A percentile compares a stretch with the other conserved stretches of the same genome.
Evolutionary conservation across 1,139 yeast species (phyloP).

Genomic region (Zhuliangozyma parablackwelliae): DNA sequence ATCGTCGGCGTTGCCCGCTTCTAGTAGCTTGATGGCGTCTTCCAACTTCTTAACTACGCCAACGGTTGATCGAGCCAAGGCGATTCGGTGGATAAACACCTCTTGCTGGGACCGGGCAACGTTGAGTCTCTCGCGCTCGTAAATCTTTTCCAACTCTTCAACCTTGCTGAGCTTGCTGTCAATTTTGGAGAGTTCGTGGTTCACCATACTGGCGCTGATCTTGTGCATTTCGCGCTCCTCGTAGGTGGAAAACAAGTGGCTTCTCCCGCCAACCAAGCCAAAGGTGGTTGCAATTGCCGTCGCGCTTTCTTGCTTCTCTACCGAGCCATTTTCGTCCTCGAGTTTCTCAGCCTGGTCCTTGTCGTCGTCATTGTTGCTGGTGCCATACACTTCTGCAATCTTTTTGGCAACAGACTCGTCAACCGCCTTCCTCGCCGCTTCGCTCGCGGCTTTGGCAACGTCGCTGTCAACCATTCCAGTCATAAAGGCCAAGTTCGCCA

Average conservation of each 20-base stretch:
- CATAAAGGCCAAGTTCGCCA: slow-evolving; percentile 84
- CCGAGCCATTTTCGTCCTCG: slow-evolving; percentile 2
- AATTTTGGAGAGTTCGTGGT: slow-evolving; percentile 68
- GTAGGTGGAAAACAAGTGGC: slow-evolving; percentile 76
- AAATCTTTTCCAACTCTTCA: slow-evolving; percentile 67
- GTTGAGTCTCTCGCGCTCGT: slow-evolving; percentile 73
- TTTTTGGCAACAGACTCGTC: slow-evolving; percentile 45
- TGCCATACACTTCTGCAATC: slow-evolving; percentile 21
- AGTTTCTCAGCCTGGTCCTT: slow-evolving; percentile 29
- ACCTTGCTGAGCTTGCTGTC: slow-evolving; percentile 73
- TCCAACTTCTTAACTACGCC: slow-evolving; percentile 48
- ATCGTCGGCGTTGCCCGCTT: slow-evolving; percentile 13
- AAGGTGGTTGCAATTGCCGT: slow-evolving; percentile 50
- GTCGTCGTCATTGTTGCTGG: slow-evolving; percentile 16
- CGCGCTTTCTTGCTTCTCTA: slow-evolving; percentile 3
- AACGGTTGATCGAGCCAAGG: slow-evolving; percentile 60
- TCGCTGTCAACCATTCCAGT: slow-evolving; percentile 85
- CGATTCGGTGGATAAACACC: slow-evolving; percentile 70
- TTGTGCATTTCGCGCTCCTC: slow-evolving; percentile 78
- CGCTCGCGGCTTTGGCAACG: slow-evolving; percentile 78
- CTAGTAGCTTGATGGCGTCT: slow-evolving; percentile 36
- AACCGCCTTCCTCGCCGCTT: slow-evolving; percentile 54
- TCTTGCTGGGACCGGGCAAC: slow-evolving; percentile 78
- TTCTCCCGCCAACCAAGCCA: slow-evolving; percentile 73
- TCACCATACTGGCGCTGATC: slow-evolving; percentile 55